Conservation (phyloP, 169 alveolate species). For the Babesia microti region DNA sequence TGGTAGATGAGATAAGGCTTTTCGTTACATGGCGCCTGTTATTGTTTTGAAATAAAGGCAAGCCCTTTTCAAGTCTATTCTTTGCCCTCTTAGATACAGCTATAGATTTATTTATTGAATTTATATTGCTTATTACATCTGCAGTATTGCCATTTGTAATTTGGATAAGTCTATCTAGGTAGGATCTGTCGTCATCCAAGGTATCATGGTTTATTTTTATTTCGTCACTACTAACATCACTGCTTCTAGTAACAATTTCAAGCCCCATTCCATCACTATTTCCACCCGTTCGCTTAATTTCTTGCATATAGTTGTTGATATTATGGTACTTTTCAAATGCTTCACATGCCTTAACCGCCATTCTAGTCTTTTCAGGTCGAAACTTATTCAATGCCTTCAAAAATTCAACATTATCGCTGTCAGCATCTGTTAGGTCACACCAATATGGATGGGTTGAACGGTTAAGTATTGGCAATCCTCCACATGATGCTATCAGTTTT, state of each 20-base stretch:
- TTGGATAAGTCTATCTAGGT: too few relatives aligned
- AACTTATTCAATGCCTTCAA: neutral
- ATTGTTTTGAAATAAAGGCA: too few relatives aligned
- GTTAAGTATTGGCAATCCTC: conserved; percentile 20
- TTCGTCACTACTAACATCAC: neutral
- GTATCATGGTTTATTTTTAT: neutral
- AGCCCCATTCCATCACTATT: neutral
- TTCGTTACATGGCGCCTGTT: too few relatives aligned
- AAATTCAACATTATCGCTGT: neutral
- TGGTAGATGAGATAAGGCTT: too few relatives aligned
- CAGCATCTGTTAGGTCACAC: neutral
- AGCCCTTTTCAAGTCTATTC: too few relatives aligned
- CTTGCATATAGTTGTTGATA: neutral
- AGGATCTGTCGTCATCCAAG: too few relatives aligned
- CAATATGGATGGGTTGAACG: conserved; percentile 9
- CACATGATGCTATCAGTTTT: conserved; percentile 13
- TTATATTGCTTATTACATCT: too few relatives aligned
- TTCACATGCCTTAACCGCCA: neutral
- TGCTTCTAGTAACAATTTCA: neutral
- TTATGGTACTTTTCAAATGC: neutral
- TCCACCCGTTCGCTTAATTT: neutral
- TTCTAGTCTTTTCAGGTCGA: neutral
- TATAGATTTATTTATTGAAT: too few relatives aligned
- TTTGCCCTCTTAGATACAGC: too few relatives aligned
- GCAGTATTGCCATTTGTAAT: too few relatives aligned